Conservation (phyloP, 306 rosid species). For the Prosopis cineraria region DNA sequence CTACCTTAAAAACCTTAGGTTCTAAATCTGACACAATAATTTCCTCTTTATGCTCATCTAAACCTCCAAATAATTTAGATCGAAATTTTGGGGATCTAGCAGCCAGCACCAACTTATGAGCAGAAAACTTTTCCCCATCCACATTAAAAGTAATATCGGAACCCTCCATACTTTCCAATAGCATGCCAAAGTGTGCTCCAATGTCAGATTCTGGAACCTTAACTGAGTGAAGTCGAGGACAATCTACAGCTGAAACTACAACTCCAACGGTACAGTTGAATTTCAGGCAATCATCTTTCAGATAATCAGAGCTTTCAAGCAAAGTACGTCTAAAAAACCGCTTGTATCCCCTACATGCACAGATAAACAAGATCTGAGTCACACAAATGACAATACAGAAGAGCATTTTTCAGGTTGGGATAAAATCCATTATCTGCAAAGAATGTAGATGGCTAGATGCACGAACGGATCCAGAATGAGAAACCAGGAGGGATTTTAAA, state of each 20-base stretch:
- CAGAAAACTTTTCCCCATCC: slow-evolving; percentile 54
- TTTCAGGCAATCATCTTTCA: slow-evolving; percentile 68
- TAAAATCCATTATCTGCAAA: background rate
- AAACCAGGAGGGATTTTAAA: too few species aligned
- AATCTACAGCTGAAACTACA: slow-evolving; percentile 65
- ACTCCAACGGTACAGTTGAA: slow-evolving; percentile 77
- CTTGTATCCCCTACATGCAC: slow-evolving; percentile 59
- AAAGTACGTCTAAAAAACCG: slow-evolving; percentile 57
- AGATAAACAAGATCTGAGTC: background rate
- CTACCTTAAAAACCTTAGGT: slow-evolving; percentile 71
- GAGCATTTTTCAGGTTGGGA: background rate
- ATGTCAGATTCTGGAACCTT: slow-evolving; percentile 67
- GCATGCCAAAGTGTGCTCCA: slow-evolving; percentile 55
- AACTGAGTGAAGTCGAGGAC: slow-evolving; percentile 51
- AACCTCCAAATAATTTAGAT: slow-evolving; percentile 38
- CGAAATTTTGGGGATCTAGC: slow-evolving; percentile 61
- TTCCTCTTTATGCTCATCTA: slow-evolving; percentile 48
- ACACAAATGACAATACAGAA: background rate
- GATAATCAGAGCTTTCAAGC: slow-evolving; percentile 60
- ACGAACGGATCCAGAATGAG: too few species aligned
- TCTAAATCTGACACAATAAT: slow-evolving; percentile 49
- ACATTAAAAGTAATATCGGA: slow-evolving; percentile 58
- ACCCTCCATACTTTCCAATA: slow-evolving; percentile 64
- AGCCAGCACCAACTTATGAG: slow-evolving; percentile 67
- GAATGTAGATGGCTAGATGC: background rate